phyloP scores from a whole-genome alignment of 495 filamentous ascomycete species.

The Parathielavia appendiculata region DNA sequence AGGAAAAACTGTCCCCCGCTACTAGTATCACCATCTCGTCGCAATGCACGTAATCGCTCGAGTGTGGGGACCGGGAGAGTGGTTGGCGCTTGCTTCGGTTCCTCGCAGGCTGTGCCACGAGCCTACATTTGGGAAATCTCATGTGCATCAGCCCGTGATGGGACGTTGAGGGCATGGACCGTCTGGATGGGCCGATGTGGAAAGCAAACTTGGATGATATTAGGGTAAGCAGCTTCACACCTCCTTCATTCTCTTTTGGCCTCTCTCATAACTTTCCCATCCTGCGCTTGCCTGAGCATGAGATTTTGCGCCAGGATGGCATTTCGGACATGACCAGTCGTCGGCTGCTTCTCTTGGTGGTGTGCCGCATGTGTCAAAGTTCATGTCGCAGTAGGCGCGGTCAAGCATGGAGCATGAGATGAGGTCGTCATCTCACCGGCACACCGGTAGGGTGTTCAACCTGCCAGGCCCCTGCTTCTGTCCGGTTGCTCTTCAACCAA shows the following conservation, averaged over 20 bases:
- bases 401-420: neutral
- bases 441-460: too few relatives aligned
- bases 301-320: neutral
- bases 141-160: conserved; percentile 12
- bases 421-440: neutral
- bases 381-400: neutral
- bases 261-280: neutral
- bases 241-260: neutral
- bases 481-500: too few relatives aligned
- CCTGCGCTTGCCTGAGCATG: conserved; percentile 9
- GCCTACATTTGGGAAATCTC: conserved; percentile 9
- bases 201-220: neutral
- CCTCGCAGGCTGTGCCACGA: conserved; percentile 8
- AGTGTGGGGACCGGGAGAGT: neutral
- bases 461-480: too few relatives aligned
- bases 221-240: conserved; percentile 5
- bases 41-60: conserved; percentile 2
- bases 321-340: neutral
- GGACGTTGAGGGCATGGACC: neutral
- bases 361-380: neutral
- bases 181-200: neutral
- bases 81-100: neutral
- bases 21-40: neutral
- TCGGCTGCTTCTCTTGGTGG: neutral
- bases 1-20: neutral